Base-by-base conservation (phyloP, 495 filamentous ascomycete genomes). In the Pyrenopolyporus hunteri region DNA sequence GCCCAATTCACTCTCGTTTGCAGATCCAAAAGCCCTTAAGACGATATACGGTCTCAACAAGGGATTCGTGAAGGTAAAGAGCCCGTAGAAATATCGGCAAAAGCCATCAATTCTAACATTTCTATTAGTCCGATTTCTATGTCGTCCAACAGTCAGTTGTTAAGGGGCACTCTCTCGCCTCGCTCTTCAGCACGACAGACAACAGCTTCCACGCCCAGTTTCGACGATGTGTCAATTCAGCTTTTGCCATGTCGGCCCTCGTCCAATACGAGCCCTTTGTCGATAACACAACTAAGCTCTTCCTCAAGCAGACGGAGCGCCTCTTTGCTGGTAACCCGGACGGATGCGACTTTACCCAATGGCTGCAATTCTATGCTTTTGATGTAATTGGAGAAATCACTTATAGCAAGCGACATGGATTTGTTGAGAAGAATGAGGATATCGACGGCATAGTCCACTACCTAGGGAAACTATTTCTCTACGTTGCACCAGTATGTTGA, bases 31-130 rank as follows among this genome's bases (percentile, higher is more conserved):
- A 45, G 85, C 87, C 9, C 73, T 91, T 40, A 89, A 87, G 67
- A 78, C 78, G 6, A 93, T 94, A 22, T 94, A 93, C 66, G 87
- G 90, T 1, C 76, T 92, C 52, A 91, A 91, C 66, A 92, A 91
- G 71, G 88, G 88, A n/a, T 90, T 90, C 68, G 77, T 75, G 52
- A 93, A 93, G 81, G 87, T 90, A 57, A n/a, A 37, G 71, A 13
- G 11, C 48, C 63, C 22, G 51, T 26, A 32, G 20, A 13, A 58
- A 49, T 25, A 40, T 43, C 9, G 10, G 19, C 13, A n/a, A 47
- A 17, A 11, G 6, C 14, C 10, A 6, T 57, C 17, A 32, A n/a
- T 49, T n/a, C 62, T 75, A n/a, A 75, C 48, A 7, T 6, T 25
- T n/a, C 7, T 47, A n/a, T 42, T 56, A 89, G 87, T 88, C 87